A percentile compares a stretch with the other conserved stretches of the same genome.
Evolutionary conservation across 2,329 filamentous ascomycete genomes (phyloP).

Genomic region (Phialophora verrucosa): DNA sequence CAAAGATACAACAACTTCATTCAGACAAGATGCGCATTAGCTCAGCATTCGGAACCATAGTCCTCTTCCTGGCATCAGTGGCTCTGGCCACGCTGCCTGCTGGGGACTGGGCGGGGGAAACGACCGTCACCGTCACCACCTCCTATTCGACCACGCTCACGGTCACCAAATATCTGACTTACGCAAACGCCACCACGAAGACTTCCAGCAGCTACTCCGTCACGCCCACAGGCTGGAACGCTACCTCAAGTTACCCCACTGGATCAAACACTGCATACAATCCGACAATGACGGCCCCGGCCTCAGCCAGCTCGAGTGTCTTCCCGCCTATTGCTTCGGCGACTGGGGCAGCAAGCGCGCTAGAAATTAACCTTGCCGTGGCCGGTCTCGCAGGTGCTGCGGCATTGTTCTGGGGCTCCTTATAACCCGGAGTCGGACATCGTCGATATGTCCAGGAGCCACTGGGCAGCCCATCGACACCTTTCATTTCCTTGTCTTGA

Average conservation of each 20-base stretch:
- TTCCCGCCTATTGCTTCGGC: constrained; percentile 32
- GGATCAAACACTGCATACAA: constrained; percentile 22
- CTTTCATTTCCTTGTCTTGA: constrained; percentile 29
- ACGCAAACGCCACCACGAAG: constrained; percentile 26
- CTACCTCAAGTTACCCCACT: constrained; percentile 11
- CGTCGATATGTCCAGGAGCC: constrained; percentile 19
- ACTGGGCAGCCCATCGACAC: constrained; percentile 20
- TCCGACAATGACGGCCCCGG: constrained; percentile 24
- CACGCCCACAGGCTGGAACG: constrained; percentile 26
- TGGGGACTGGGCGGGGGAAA: constrained; percentile 27
- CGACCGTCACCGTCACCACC: constrained; percentile 31
- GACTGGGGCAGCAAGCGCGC: constrained; percentile 30
- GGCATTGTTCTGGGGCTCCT: constrained; percentile 34
- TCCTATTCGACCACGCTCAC: constrained; percentile 34
- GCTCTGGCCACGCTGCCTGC: constrained; percentile 23
- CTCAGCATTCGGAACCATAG: constrained; percentile 25
- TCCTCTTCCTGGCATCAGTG: constrained; percentile 25
- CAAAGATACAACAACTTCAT: constrained; percentile 4
- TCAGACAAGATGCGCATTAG: constrained; percentile 34
- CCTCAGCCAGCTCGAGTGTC: constrained; percentile 16
- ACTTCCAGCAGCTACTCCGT: constrained; percentile 16
- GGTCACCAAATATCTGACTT: constrained; percentile 34
- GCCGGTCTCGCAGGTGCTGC: constrained; percentile 37
- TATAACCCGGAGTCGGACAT: constrained; percentile 23
- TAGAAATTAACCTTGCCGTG: constrained; percentile 32